phyloP scores from a whole-genome alignment of 352 stramenopile genomes.

The Pythium phragmiticola region DNA sequence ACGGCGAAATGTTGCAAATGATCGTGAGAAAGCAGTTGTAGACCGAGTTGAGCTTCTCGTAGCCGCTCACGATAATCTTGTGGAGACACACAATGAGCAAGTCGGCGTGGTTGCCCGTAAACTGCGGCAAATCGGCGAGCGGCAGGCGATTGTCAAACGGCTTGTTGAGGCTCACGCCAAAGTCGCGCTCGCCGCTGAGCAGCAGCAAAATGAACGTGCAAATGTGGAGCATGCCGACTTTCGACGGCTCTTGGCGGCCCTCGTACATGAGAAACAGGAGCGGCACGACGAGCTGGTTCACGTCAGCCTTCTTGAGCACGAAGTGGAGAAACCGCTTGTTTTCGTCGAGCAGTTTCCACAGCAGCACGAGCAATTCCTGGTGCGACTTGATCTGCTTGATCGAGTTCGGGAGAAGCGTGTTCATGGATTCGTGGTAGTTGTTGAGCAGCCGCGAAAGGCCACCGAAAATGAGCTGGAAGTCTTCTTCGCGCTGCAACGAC shows the following conservation, averaged over 20 bases:
- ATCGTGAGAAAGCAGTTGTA: slow-evolving; percentile 99
- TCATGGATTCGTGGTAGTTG: slow-evolving; percentile 95
- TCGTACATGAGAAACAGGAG: slow-evolving; percentile 93
- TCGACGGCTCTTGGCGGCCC: slow-evolving; percentile 91
- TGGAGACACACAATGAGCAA: slow-evolving; percentile 96
- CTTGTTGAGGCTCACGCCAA: slow-evolving; percentile 97
- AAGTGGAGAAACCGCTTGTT: slow-evolving; percentile 96
- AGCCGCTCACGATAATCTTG: slow-evolving; percentile 98
- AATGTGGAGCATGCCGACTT: slow-evolving; percentile 97
- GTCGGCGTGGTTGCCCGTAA: slow-evolving; percentile 96
- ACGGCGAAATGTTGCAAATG: slow-evolving; percentile 98
- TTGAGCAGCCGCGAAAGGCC: slow-evolving; percentile 96
- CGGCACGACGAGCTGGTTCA: slow-evolving; percentile 88
- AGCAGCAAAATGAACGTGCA: slow-evolving; percentile 98
- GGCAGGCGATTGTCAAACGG: slow-evolving; percentile 93
- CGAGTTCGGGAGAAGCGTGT: slow-evolving; percentile 92
- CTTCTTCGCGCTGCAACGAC: slow-evolving; percentile 71
- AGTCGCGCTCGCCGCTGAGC: slow-evolving; percentile 95
- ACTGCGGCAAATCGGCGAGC: slow-evolving; percentile 90
- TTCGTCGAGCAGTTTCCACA: slow-evolving; percentile 98
- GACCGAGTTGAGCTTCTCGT: slow-evolving; percentile 95
- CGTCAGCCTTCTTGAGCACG: slow-evolving; percentile 93
- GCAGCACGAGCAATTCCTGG: slow-evolving; percentile 96
- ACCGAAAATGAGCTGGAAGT: slow-evolving; percentile 93
- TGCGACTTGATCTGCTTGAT: slow-evolving; percentile 95